A percentile compares a stretch with the other conserved stretches of the same genome.
Evolutionary conservation across 2,329 filamentous ascomycete species (phyloP).

Genomic region (Corynespora cassiicola): DNA sequence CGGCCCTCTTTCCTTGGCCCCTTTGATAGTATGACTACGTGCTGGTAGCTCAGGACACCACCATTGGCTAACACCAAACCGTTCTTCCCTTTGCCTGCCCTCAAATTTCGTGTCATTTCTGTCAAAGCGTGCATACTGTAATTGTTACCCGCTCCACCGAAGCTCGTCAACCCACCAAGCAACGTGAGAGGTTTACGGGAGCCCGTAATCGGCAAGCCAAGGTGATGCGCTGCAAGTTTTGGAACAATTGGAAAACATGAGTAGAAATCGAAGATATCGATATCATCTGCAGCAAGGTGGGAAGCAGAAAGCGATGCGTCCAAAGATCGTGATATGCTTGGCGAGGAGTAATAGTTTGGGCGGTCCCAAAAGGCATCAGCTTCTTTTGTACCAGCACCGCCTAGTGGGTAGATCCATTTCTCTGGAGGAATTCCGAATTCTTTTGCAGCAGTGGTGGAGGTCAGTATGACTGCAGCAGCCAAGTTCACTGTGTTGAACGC

Average conservation of each 20-base stretch:
- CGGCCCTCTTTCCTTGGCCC: conserved; percentile 46
- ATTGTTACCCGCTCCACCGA: conserved; percentile 74
- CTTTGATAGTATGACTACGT: conserved; percentile 65
- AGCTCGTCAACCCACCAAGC: conserved; percentile 70
- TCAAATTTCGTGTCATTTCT: conserved; percentile 54
- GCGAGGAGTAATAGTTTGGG: conserved; percentile 63
- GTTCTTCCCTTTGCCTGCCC: conserved; percentile 52
- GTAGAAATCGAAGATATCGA: conserved; percentile 70
- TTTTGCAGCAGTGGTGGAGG: conserved; percentile 61
- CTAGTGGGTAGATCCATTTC: conserved; percentile 69
- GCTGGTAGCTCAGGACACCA: conserved; percentile 69
- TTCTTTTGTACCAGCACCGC: conserved; percentile 68
- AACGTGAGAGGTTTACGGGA: conserved; percentile 62
- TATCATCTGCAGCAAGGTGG: conserved; percentile 55
- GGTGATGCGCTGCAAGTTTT: conserved; percentile 68
- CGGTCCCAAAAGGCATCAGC: conserved; percentile 68
- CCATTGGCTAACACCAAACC: conserved; percentile 71
- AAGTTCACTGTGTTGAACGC: conserved; percentile 74
- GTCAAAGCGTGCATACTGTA: conserved; percentile 69
- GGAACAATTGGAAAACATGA: conserved; percentile 75
- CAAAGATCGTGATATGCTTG: conserved; percentile 64
- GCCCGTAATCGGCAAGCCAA: conserved; percentile 58
- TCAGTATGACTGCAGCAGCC: conserved; percentile 66
- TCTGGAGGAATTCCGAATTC: conserved; percentile 61
- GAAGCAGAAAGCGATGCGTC: conserved; percentile 60